Percentiles rank a stretch among this genome's conserved stretches.
Conservation (phyloP, 495 filamentous ascomycete species). For the Neurospora tetraspora region DNA sequence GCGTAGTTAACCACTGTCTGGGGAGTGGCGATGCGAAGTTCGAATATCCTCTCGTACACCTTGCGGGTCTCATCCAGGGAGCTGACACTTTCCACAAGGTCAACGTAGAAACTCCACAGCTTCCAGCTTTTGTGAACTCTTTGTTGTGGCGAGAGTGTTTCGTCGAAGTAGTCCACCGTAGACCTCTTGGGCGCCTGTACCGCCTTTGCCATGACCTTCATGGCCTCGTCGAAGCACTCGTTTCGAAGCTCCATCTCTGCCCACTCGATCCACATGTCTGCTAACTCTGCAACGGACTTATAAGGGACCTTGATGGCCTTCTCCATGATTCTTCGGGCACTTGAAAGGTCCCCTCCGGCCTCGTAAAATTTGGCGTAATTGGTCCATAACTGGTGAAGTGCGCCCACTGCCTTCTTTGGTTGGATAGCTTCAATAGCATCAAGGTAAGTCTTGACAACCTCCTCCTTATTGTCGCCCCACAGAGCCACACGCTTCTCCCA, state of each 20-base stretch:
- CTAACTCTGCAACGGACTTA: slow-evolving; percentile 88
- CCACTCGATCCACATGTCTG: slow-evolving; percentile 98
- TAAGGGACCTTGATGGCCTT: slow-evolving; percentile 97
- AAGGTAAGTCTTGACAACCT: slow-evolving; percentile 91
- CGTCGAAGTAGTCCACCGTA: slow-evolving; percentile 96
- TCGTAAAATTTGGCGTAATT: slow-evolving; percentile 99
- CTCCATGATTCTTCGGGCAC: slow-evolving; percentile 85
- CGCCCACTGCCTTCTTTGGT: slow-evolving; percentile 89
- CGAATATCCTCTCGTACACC: slow-evolving; percentile 95
- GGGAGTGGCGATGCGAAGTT: slow-evolving; percentile 93
- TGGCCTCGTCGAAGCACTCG: slow-evolving; percentile 91
- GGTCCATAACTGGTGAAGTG: slow-evolving; percentile 91
- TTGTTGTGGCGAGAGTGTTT: slow-evolving; percentile 87
- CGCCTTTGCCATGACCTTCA: slow-evolving; percentile 93
- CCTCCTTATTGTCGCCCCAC: slow-evolving; percentile 87
- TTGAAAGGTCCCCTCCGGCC: slow-evolving; percentile 72
- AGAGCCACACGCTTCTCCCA: slow-evolving; percentile 94
- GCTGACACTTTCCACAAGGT: slow-evolving; percentile 89
- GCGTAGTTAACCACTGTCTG: slow-evolving; percentile 99
- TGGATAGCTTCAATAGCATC: slow-evolving; percentile 86
- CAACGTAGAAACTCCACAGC: slow-evolving; percentile 98
- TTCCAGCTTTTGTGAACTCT: slow-evolving; percentile 99
- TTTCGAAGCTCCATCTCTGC: slow-evolving; percentile 94
- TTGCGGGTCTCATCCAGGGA: slow-evolving; percentile 87
- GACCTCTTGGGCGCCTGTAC: slow-evolving; percentile 91